Evolutionary conservation across 2,329 filamentous ascomycete genomes (phyloP).

Genomic region (Biscogniauxia mediterranea): DNA sequence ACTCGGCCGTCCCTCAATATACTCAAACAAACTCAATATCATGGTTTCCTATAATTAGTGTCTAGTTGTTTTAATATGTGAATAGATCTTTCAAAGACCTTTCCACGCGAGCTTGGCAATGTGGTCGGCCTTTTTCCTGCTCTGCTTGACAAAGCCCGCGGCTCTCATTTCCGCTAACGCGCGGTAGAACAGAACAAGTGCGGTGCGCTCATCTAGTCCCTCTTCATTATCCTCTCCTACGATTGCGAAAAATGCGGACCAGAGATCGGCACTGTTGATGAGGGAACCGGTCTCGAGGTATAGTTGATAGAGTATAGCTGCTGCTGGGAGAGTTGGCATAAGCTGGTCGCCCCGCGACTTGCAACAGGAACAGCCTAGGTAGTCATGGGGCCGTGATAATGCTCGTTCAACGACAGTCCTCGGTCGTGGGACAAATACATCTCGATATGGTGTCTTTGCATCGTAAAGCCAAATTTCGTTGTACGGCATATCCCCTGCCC

Average conservation of each 20-base stretch:
- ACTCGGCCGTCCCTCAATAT: conserved; percentile 3
- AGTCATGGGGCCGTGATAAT: conserved; percentile 71
- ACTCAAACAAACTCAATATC: conserved; percentile 12
- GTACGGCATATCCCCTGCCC: conserved; percentile 52
- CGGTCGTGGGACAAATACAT: conserved; percentile 75
- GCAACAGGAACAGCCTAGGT: conserved; percentile 73
- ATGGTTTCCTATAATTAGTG: conserved; percentile 10
- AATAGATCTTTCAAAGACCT: conserved; percentile 54
- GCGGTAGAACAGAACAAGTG: conserved; percentile 77
- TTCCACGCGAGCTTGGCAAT: conserved; percentile 74
- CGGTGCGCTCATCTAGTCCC: conserved; percentile 51
- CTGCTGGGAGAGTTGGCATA: conserved; percentile 63
- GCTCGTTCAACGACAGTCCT: conserved; percentile 69
- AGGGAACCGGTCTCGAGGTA: conserved; percentile 75
- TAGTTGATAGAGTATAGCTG: conserved; percentile 73
- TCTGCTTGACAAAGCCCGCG: conserved; percentile 84
- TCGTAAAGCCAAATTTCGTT: conserved; percentile 78
- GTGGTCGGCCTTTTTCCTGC: conserved; percentile 89
- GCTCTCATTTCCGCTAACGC: conserved; percentile 80
- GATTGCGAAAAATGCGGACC: conserved; percentile 71
- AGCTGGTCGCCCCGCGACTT: conserved; percentile 47
- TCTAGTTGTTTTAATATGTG: conserved; percentile 9
- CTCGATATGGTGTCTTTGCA: conserved; percentile 63
- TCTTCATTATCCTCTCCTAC: conserved; percentile 47
- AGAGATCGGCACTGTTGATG: conserved; percentile 77